Evolutionary conservation across 2,329 filamentous ascomycete genomes (phyloP), one percentile per base, ranked within the genome.

Genomic region (Talaromyces sp.): DNA sequence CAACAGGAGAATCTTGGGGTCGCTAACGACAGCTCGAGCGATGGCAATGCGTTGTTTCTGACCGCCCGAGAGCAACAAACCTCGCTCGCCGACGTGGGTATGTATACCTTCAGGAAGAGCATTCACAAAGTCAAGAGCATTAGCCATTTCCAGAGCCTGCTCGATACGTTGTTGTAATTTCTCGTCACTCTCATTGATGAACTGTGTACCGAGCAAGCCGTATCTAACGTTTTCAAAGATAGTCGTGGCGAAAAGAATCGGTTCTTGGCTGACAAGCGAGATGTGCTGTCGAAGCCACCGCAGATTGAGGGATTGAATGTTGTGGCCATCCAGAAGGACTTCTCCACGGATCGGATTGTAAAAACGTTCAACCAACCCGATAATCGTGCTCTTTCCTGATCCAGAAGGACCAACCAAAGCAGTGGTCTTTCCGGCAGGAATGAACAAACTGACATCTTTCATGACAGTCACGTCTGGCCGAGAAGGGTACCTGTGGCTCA

Each of bases 1-100:
- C 5, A 99, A 85, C 0, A 99, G 82, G 1, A 99, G 80, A 67
- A 99, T 86, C 77, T 92, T 95, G 0, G 93, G 93, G 66, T 97
- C 89, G 17, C 89, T 93, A 31, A 97, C 90, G 58, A 97, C 84
- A 39, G 92, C 92, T 67, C 91, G 83, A 7, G 93, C 91, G 73
- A 97, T 97, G 11, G 93, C 92, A 68, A 97, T 95, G 65, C 94
- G 89, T 75, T 97, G 94, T 73, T 97, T 96, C 75, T 99, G 94
- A 36, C 94, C 94, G 71, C 94, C 94, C 57, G 90, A 96, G 8
- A 99, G 81, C 54, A 97, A 77, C 70, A 96, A 96, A 9, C 94
- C 94, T 62, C 92, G 87, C 73, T 97, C 91, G 58, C 94, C 94
- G n/a, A 97, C 93, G 63, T 95, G 87, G 0, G 94, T 97, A 63